Evolutionary conservation across 2,329 filamentous ascomycete species (phyloP).

Genomic region (Exophiala sp.): DNA sequence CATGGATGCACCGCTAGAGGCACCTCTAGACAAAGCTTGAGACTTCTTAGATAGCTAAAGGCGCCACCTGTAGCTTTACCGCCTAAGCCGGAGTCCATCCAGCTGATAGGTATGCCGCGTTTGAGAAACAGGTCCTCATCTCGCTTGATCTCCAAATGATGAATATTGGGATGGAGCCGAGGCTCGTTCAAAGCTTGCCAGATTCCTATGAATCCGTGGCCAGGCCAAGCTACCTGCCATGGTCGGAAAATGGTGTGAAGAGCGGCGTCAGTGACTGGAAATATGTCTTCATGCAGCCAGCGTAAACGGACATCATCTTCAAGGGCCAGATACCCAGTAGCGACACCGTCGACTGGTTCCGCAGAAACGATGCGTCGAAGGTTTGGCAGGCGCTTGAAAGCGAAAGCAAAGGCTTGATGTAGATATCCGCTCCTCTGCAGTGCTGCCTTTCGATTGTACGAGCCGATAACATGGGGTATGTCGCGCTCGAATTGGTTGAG

Average conservation of each 20-base stretch:
- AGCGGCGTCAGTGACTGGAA: constrained; percentile 2
- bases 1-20: neutral
- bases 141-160: constrained; percentile 6
- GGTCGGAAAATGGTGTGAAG: neutral
- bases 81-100: neutral
- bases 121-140: neutral
- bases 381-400: neutral
- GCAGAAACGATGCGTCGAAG: constrained; percentile 6
- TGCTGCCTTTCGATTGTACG: neutral
- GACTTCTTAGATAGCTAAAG: constrained; percentile 5
- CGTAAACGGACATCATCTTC: neutral
- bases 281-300: neutral
- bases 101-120: neutral
- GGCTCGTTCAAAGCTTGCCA: constrained; percentile 1
- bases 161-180: neutral
- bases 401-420: neutral
- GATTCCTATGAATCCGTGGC: constrained; percentile 12
- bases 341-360: neutral
- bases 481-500: too few species aligned
- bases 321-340: neutral
- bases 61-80: neutral
- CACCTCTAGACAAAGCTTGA: constrained; percentile 10
- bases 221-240: neutral
- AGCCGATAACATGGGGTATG: neutral
- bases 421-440: neutral